Evolutionary conservation across 192 early-diverging fungal species (phyloP).

Genomic region (Lunasporangiospora selenospora): DNA sequence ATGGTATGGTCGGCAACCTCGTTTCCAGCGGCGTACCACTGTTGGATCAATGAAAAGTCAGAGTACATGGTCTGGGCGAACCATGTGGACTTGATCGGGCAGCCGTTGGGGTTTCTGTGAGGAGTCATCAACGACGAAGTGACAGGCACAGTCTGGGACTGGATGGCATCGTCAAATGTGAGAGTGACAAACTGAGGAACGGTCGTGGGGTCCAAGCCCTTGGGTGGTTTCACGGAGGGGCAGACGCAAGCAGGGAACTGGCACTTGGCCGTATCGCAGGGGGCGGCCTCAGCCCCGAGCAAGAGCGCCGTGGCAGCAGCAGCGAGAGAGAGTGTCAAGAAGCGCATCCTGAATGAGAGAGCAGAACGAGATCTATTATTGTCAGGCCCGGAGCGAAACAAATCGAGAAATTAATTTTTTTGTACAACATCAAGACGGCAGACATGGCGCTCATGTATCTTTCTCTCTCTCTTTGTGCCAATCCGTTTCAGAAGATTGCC

Average conservation of each 20-base stretch:
- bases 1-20: constrained; percentile 71
- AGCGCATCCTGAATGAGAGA: constrained; percentile 21
- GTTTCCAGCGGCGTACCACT: constrained; percentile 67
- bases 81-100: constrained; percentile 63
- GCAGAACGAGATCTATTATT: no score
- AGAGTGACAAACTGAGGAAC: constrained; percentile 65
- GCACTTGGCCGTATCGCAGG: constrained; percentile 58
- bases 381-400: no score
- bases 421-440: no score
- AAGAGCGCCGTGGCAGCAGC: constrained; percentile 25
- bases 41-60: constrained; percentile 62
- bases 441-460: no score
- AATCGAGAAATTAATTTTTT: constrained; percentile 8
- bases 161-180: constrained; percentile 73
- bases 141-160: constrained; percentile 34
- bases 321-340: constrained; percentile 24
- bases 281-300: constrained; percentile 17
- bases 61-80: constrained; percentile 70
- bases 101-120: constrained; percentile 60
- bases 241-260: constrained; percentile 59
- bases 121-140: constrained; percentile 9
- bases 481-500: no score
- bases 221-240: constrained; percentile 56
- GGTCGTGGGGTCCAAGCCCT: constrained; percentile 50
- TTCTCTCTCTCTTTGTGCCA: no score